Percentiles rank a stretch among this genome's conserved stretches.
phyloP scores from a whole-genome alignment of 179 eudicot species.

The Spinacia oleracea region DNA sequence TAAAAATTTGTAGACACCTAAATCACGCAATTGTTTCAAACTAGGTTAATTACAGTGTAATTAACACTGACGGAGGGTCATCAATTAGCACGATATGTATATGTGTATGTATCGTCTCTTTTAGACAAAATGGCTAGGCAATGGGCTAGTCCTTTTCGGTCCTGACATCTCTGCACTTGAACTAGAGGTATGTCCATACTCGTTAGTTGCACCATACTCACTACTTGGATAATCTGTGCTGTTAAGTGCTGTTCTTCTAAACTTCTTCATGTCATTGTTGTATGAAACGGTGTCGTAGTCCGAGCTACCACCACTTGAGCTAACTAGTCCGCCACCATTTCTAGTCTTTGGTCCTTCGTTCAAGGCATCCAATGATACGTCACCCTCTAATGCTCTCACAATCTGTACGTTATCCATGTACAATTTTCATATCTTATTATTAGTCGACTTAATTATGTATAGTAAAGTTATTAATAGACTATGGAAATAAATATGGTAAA shows the following conservation, averaged over 20 bases:
- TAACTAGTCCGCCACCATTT: constrained; percentile 22
- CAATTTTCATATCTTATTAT: not conserved
- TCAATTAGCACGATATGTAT: not conserved
- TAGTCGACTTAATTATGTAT: too few relatives aligned
- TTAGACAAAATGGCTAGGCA: constrained; percentile 5
- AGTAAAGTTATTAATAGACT: too few relatives aligned
- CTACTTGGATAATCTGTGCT: constrained; percentile 62
- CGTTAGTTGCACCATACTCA: constrained; percentile 42
- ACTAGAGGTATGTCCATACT: constrained; percentile 24
- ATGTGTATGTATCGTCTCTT: not conserved
- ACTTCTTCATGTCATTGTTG: constrained; percentile 39
- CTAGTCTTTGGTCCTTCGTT: constrained; percentile 42
- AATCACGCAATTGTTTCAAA: not conserved
- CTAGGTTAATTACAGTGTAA: not conserved
- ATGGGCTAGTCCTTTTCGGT: constrained; percentile 22
- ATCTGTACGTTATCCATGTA: constrained; percentile 38
- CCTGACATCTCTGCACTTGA: constrained; percentile 29
- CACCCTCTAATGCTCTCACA: constrained; percentile 65
- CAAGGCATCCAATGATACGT: constrained; percentile 54
- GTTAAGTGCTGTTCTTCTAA: constrained; percentile 31
- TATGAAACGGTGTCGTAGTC: constrained; percentile 39
- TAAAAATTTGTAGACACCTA: not conserved
- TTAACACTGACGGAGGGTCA: not conserved
- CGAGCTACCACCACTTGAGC: constrained; percentile 36
- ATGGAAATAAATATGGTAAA: too few relatives aligned